Base-by-base conservation (phyloP, 1,284 basidiomycete species). In the Pascua guehoae region DNA sequence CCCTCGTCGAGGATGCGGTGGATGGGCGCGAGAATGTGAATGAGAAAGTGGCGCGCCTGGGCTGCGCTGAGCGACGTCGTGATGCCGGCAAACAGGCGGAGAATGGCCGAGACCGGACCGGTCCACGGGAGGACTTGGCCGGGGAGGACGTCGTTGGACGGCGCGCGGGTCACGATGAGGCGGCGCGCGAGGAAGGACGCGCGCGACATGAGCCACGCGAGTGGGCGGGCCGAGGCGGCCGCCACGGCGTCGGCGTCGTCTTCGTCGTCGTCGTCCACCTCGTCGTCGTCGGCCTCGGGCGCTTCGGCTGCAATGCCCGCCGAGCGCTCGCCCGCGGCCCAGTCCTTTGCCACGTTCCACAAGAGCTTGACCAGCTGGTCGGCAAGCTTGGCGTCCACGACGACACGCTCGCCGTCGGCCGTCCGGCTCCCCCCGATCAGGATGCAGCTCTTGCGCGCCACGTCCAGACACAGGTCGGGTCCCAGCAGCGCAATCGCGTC, bases 21-120 rank as follows among this genome's bases (percentile, higher is more conserved):
- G 1, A 95, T 78, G 0, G 94, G 94, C 5, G 86, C 86, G 24
- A 98, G 79, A 43, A 97, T 87, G 68, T 96, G 91, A 1, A 87
- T 81, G 41, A 96, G 79, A 78, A 89, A 94, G 12, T 76, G 79
- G 61, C 87, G 84, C 0, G 90, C 78, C 41, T 81, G 76, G 0
- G 70, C 61, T 1, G 79, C 66, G 1, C 85, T 82, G 79, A 98
- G 84, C 67, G 85, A 79, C 9, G 87, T 86, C 5, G 84, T 78
- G 84, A 96, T 91, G 0, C 92, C 92, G 1, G 92, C 94, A 68
- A 97, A 96, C 87, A 91, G 95, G n/a, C 89, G 86, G 47, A 98
- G 75, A 51, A 89, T 84, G 0, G 90, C 85, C 9, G 87, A 76
- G 0, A 91, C 88, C 61, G 91, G 88, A 17, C 88, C 83, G 7